These are phyloP conservation scores for Xylaria venustula DNA, from an alignment of 495 filamentous ascomycete genomes.

Conservation along the genomic window DNA sequence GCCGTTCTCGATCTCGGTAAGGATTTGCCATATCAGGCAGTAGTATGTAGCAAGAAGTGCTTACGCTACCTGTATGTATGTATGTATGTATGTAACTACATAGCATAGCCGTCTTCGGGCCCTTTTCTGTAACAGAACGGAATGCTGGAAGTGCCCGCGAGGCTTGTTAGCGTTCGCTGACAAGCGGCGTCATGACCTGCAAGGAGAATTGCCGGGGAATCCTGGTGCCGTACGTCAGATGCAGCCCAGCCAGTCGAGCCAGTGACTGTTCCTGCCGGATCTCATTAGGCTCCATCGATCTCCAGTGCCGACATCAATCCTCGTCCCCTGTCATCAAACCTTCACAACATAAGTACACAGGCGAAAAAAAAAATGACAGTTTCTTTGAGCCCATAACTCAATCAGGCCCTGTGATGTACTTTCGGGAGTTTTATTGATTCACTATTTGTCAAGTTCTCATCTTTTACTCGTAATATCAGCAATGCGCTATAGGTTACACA, in stretches of 20 bases:
- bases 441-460: slow-evolving; percentile 9
- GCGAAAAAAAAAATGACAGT: not conserved
- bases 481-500: slow-evolving; percentile 7
- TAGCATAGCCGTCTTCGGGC: not conserved
- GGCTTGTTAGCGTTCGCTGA: not conserved
- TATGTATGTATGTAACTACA: too few species aligned
- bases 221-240: slow-evolving; percentile 7
- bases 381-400: slow-evolving; percentile 1
- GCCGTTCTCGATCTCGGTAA: slow-evolving; percentile 2
- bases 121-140: not conserved
- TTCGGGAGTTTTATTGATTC: not conserved
- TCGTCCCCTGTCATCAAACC: not conserved
- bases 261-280: slow-evolving; percentile 12
- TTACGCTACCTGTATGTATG: too few species aligned
- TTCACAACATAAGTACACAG: not conserved
- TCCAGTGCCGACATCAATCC: not conserved
- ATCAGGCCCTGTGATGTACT: not conserved
- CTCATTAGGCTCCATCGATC: slow-evolving; percentile 7
- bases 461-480: slow-evolving; percentile 7
- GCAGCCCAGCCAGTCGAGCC: slow-evolving; percentile 12
- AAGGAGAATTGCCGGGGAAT: not conserved
- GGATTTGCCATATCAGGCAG: not conserved
- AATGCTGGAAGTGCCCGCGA: not conserved
- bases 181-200: slow-evolving; percentile 1
- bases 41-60: not conserved